These are phyloP conservation scores for Fistulina hepatica DNA, from an alignment of 1,284 basidiomycete species.

Conservation along the genomic window DNA sequence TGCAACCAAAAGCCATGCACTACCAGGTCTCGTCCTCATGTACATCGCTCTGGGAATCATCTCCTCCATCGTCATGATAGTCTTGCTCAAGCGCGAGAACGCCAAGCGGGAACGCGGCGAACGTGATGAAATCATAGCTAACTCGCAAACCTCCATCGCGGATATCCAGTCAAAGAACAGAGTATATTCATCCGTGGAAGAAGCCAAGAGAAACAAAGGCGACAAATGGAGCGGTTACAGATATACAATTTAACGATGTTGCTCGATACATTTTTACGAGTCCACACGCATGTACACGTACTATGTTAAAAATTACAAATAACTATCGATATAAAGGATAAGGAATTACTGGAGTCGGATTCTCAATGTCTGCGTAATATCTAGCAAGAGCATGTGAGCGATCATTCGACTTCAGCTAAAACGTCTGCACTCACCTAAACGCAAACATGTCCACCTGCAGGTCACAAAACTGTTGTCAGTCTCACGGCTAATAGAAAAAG, in stretches of 20 bases:
- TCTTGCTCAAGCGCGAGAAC: conserved; percentile 50
- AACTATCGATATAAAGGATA: conserved; percentile 45
- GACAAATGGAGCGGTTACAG: conserved; percentile 51
- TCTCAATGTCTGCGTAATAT: conserved; percentile 48
- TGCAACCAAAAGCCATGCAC: background rate
- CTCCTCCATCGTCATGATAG: conserved; percentile 34
- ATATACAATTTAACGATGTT: conserved; percentile 29
- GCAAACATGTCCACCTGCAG: conserved; percentile 47
- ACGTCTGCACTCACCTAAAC: conserved; percentile 36
- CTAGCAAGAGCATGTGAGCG: conserved; percentile 23
- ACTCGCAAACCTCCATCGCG: conserved; percentile 18
- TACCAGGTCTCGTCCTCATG: conserved; percentile 45
- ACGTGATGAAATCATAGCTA: conserved; percentile 56
- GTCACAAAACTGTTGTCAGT: background rate
- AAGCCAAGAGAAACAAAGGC: conserved; percentile 46
- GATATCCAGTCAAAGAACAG: conserved; percentile 33
- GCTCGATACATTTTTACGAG: too few relatives aligned
- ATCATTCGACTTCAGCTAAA: background rate
- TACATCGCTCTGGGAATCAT: conserved; percentile 59
- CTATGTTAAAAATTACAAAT: too few relatives aligned
- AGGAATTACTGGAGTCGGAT: conserved; percentile 48
- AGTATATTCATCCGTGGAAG: conserved; percentile 34
- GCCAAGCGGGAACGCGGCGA: conserved; percentile 49
- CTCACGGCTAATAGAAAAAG: too few relatives aligned
- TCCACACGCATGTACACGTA: too few relatives aligned